Evolutionary conservation across 352 stramenopile genomes (phyloP).

Genomic region (Peronosclerospora sorghi): DNA sequence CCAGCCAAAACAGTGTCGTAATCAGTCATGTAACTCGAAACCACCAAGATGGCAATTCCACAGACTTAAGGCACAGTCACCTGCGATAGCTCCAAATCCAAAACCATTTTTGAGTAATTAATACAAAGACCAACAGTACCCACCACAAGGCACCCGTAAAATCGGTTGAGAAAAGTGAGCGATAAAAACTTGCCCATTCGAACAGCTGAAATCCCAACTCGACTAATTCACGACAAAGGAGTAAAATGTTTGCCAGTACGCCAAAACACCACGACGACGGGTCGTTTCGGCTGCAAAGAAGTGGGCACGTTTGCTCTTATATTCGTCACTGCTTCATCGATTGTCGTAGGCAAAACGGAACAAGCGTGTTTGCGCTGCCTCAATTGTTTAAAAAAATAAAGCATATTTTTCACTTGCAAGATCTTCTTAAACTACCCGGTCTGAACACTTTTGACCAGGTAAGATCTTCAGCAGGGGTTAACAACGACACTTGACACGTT

Average conservation of each 20-base stretch:
- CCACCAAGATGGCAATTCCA: not conserved
- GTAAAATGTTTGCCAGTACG: not conserved
- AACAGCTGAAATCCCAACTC: not conserved
- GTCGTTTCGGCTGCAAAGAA: not conserved
- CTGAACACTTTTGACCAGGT: too few relatives aligned
- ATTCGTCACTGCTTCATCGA: not conserved
- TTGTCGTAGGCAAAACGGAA: not conserved
- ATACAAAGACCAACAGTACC: not conserved
- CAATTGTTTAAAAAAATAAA: too few relatives aligned
- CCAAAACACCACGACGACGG: not conserved
- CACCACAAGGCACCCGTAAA: not conserved
- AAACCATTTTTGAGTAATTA: not conserved
- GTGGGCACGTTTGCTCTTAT: not conserved
- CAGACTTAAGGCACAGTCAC: conserved; percentile 1
- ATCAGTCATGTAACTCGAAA: not conserved
- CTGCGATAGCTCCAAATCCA: conserved; percentile 1
- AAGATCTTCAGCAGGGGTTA: too few relatives aligned
- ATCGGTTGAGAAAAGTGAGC: not conserved
- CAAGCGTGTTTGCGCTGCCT: not conserved
- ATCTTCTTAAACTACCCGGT: too few relatives aligned
- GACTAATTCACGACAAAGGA: not conserved
- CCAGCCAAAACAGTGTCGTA: not conserved
- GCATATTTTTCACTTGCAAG: too few relatives aligned
- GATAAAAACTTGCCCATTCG: conserved; percentile 1
- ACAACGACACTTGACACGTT: too few relatives aligned